phyloP scores from a whole-genome alignment of 2,329 filamentous ascomycete genomes.

The Fusarium kyushuense region DNA sequence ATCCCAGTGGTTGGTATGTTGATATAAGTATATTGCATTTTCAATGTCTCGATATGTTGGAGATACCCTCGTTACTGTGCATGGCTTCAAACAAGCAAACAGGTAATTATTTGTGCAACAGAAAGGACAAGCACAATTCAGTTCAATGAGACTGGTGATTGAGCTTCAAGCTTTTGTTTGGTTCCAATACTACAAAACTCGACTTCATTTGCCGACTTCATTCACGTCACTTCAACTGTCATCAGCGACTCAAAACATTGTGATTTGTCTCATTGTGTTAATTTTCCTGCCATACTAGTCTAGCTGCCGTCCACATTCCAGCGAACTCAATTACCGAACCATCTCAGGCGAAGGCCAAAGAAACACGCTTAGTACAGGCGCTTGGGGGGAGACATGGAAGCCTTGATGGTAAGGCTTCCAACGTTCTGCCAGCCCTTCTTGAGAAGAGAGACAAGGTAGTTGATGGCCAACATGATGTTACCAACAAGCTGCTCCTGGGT shows the following conservation, averaged over 20 bases:
- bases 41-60: background rate
- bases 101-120: background rate
- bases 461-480: slow-evolving; percentile 99
- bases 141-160: background rate
- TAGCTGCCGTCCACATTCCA: slow-evolving; percentile 36
- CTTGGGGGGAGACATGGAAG: slow-evolving; percentile 98
- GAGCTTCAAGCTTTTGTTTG: background rate
- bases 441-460: slow-evolving; percentile 98
- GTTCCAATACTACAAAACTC: background rate
- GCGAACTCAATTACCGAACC: slow-evolving; percentile 35
- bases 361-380: slow-evolving; percentile 84
- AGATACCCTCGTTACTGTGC: background rate
- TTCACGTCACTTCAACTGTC: background rate
- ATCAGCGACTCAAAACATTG: background rate
- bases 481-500: slow-evolving; percentile 92
- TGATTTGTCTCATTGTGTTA: slow-evolving; percentile 35
- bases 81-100: background rate
- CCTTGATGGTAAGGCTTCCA: slow-evolving; percentile 99
- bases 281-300: slow-evolving; percentile 37
- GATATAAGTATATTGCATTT: too few relatives aligned
- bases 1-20: background rate
- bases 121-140: background rate
- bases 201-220: background rate
- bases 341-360: slow-evolving; percentile 42
- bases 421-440: slow-evolving; percentile 99